Percentiles rank a stretch among this genome's conserved stretches.
phyloP scores from a whole-genome alignment of 768 basidiomycete species.

The Pleurotus tuber-regium region DNA sequence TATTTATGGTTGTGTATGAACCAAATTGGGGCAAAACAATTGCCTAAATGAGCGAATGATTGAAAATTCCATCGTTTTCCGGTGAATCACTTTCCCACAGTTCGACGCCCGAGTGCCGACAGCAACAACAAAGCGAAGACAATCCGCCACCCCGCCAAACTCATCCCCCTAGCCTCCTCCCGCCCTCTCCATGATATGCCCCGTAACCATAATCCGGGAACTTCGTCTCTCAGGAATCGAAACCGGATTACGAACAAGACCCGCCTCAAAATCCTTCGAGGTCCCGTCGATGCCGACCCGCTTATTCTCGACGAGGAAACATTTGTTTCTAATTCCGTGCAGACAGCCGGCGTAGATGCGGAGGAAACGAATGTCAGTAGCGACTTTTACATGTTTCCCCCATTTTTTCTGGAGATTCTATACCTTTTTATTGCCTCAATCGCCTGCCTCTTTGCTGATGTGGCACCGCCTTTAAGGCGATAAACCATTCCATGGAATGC shows the following conservation, averaged over 20 bases:
- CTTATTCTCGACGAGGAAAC: constrained; percentile 80
- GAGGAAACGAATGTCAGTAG: constrained; percentile 90
- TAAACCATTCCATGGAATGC: constrained; percentile 39
- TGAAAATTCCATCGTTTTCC: constrained; percentile 9
- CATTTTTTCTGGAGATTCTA: constrained; percentile 2
- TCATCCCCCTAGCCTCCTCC: constrained; percentile 31
- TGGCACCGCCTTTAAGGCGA: constrained; percentile 32
- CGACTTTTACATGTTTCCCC: constrained; percentile 20
- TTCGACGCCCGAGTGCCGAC: constrained; percentile 36
- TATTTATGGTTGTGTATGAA: constrained; percentile 5
- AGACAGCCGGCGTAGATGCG: constrained; percentile 85
- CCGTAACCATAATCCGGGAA: constrained; percentile 74
- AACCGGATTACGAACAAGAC: constrained; percentile 93
- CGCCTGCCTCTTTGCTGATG: constrained; percentile 18
- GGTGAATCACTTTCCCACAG: constrained; percentile 10
- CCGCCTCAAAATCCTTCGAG: constrained; percentile 80
- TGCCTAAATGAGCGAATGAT: constrained; percentile 6
- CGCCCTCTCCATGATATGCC: constrained; percentile 80
- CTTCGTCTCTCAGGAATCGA: constrained; percentile 79
- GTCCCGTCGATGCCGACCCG: constrained; percentile 77
- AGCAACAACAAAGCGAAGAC: constrained; percentile 47
- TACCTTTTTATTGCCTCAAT: constrained; percentile 18
- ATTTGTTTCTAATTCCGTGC: constrained; percentile 37
- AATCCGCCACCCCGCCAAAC: constrained; percentile 30
- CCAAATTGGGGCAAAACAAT: constrained; percentile 2